phyloP scores from a whole-genome alignment of 2,329 filamentous ascomycete species.

The Gnomoniopsis sp. region DNA sequence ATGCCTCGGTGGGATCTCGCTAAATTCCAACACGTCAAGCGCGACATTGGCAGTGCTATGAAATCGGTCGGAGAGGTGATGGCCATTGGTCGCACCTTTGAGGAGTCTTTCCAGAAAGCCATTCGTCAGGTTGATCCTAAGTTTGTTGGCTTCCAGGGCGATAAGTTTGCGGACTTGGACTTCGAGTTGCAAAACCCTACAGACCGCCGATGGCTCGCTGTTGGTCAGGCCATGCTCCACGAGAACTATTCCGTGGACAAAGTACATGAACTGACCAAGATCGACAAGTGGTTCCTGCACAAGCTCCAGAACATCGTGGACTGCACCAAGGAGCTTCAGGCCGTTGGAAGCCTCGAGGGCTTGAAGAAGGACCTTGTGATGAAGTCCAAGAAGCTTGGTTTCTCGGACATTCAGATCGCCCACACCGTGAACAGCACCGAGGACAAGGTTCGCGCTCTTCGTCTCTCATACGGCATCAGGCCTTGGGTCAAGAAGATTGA shows the following conservation, averaged over 20 bases:
- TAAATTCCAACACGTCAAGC: conserved; percentile 99
- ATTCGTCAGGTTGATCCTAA: conserved; percentile 94
- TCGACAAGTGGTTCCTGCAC: conserved; percentile 99
- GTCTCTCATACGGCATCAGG: conserved; percentile 82
- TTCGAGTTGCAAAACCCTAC: conserved; percentile 87
- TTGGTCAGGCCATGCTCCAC: conserved; percentile 96
- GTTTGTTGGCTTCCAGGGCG: conserved; percentile 91
- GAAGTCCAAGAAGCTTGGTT: conserved; percentile 95
- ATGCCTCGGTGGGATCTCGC: conserved; percentile 97
- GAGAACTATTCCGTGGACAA: conserved; percentile 91
- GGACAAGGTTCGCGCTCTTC: conserved; percentile 80
- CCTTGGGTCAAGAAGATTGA: conserved; percentile 99
- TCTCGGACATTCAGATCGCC: conserved; percentile 95
- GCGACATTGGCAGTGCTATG: conserved; percentile 96
- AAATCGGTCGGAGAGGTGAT: conserved; percentile 99
- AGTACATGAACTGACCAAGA: conserved; percentile 93
- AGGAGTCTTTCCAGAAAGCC: conserved; percentile 98
- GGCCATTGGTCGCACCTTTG: conserved; percentile 97
- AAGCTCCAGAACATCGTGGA: conserved; percentile 98
- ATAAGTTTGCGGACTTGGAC: conserved; percentile 91
- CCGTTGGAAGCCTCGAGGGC: conserved; percentile 75
- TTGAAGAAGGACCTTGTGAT: conserved; percentile 85
- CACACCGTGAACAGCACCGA: conserved; percentile 80
- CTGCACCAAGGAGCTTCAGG: conserved; percentile 80
- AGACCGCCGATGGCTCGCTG: conserved; percentile 93